Evolutionary conservation across 2,329 filamentous ascomycete species (phyloP).

Genomic region (Fusarium sp.): DNA sequence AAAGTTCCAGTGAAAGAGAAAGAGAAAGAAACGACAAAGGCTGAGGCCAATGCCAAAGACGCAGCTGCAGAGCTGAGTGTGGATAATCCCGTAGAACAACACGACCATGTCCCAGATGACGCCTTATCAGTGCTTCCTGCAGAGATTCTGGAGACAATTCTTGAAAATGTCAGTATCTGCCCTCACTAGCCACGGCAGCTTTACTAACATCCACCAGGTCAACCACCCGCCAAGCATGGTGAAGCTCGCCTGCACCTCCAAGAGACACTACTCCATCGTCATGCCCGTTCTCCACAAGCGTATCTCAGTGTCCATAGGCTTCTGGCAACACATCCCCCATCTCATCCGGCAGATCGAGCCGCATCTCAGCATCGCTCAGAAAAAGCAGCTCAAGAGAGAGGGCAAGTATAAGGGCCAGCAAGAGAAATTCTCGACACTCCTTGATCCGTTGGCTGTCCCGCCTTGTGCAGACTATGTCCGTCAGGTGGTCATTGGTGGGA

Average conservation of each 20-base stretch:
- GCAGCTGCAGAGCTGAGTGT: accelerated
- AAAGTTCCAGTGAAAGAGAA: accelerated
- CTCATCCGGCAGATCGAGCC: constrained; percentile 4
- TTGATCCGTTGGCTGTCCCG: background rate
- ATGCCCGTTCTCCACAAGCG: constrained; percentile 6
- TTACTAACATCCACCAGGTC: background rate
- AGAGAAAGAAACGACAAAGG: accelerated
- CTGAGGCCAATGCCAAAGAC: accelerated
- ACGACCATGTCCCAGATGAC: background rate
- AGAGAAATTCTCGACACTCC: background rate
- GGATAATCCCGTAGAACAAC: accelerated
- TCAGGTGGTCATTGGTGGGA: background rate
- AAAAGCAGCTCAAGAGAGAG: constrained; percentile 7
- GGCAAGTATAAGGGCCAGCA: constrained; percentile 5
- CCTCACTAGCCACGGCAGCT: too few species aligned
- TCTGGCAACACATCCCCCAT: background rate
- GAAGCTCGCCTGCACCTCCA: constrained; percentile 17
- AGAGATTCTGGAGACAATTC: constrained; percentile 2
- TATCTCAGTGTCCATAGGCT: background rate
- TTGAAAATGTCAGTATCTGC: background rate
- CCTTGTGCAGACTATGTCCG: constrained; percentile 8
- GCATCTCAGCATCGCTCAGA: constrained; percentile 15
- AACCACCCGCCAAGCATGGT: background rate
- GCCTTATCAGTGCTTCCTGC: constrained; percentile 5
- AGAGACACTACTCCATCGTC: constrained; percentile 2